Evolutionary conservation across 2,329 filamentous ascomycete species (phyloP).

Genomic region (Didymella segeticola): DNA sequence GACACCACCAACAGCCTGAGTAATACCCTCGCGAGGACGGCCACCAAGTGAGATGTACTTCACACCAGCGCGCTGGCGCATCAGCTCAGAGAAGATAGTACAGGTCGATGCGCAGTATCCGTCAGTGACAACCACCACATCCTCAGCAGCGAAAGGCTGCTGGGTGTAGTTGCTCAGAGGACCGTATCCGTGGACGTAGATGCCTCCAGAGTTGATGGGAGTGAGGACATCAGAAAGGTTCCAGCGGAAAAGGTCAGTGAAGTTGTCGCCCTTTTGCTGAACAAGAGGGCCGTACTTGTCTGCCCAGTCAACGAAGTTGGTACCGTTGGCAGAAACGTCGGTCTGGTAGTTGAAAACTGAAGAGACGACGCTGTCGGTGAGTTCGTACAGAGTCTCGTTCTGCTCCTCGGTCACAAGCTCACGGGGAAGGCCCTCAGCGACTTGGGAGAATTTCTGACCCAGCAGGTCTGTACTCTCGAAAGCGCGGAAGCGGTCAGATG

Average conservation of each 20-base stretch:
- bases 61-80: constrained; percentile 60
- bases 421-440: constrained; percentile 42
- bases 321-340: constrained; percentile 56
- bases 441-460: constrained; percentile 49
- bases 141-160: constrained; percentile 62
- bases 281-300: constrained; percentile 56
- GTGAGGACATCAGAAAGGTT: constrained; percentile 52
- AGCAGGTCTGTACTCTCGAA: constrained; percentile 57
- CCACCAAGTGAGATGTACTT: constrained; percentile 67
- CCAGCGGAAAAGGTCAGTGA: constrained; percentile 64
- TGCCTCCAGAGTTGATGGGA: constrained; percentile 41
- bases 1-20: constrained; percentile 66
- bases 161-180: constrained; percentile 53
- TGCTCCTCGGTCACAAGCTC: constrained; percentile 31
- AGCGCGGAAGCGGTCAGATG: constrained; percentile 59
- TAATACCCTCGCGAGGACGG: constrained; percentile 60
- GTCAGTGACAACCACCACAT: constrained; percentile 61
- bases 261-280: constrained; percentile 57
- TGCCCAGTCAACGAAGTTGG: constrained; percentile 56
- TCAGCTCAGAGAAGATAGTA: constrained; percentile 63
- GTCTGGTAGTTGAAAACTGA: constrained; percentile 57
- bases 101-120: constrained; percentile 68
- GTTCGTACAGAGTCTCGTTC: constrained; percentile 47
- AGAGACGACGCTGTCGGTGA: constrained; percentile 46
- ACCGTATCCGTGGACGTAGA: constrained; percentile 44